These are phyloP conservation scores for Lepiota brunneoincarnata DNA, from an alignment of 768 basidiomycete genomes.

Conservation along the genomic window DNA sequence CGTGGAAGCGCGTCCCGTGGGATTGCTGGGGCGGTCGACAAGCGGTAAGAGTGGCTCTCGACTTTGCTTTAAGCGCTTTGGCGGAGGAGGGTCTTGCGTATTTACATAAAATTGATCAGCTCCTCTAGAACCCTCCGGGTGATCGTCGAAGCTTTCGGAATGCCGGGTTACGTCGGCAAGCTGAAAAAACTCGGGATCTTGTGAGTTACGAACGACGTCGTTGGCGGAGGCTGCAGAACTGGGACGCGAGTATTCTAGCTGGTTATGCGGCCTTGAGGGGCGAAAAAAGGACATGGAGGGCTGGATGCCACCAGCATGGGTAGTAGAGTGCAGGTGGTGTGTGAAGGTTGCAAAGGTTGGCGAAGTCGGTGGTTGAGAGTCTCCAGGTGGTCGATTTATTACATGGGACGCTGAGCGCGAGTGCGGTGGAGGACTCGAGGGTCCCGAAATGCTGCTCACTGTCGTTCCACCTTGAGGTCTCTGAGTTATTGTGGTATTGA, in stretches of 20 bases:
- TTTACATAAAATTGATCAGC: constrained; percentile 27
- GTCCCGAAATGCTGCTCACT: constrained; percentile 3
- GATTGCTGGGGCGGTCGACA: constrained; percentile 23
- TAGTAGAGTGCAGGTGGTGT: constrained; percentile 23
- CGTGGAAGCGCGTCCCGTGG: constrained; percentile 24
- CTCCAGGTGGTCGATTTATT: constrained; percentile 14
- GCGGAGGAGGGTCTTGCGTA: not conserved
- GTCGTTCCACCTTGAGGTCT: constrained; percentile 14
- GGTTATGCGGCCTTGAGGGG: constrained; percentile 58
- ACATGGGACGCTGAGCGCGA: constrained; percentile 13
- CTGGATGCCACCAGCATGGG: constrained; percentile 72
- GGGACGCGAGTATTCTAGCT: constrained; percentile 39
- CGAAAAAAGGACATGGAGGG: constrained; percentile 80
- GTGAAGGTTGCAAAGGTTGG: constrained; percentile 16
- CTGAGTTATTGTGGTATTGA: constrained; percentile 22
- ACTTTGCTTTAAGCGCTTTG: constrained; percentile 56
- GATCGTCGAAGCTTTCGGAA: constrained; percentile 20
- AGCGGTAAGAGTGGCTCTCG: constrained; percentile 72
- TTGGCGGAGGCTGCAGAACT: constrained; percentile 31
- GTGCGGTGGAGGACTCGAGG: constrained; percentile 7
- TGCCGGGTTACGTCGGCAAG: constrained; percentile 10
- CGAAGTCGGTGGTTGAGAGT: constrained; percentile 16
- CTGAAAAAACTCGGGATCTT: constrained; percentile 24
- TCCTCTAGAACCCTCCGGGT: constrained; percentile 20
- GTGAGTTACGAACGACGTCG: constrained; percentile 14